These are phyloP conservation scores for Diaporthe sp. DNA, from an alignment of 2,329 filamentous ascomycete species.

Conservation along the genomic window DNA sequence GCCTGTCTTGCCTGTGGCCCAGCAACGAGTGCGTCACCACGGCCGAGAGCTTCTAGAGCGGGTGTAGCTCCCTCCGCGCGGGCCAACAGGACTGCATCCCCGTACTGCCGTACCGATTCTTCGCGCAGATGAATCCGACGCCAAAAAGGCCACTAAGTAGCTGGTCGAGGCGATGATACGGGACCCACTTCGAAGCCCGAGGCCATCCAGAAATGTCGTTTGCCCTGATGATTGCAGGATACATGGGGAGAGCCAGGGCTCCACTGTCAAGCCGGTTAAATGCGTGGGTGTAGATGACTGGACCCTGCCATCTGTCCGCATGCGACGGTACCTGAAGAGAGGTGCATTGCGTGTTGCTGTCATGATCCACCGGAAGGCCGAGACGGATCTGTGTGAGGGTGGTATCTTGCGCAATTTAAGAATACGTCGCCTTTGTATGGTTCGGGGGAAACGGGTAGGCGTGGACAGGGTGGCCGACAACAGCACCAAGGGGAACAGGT, in stretches of 20 bases:
- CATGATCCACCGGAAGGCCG: not conserved
- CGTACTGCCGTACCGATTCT: not conserved
- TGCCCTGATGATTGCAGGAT: not conserved
- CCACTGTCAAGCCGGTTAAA: not conserved
- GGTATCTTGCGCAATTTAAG: not conserved
- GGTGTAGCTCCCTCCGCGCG: not conserved
- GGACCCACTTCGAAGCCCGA: not conserved
- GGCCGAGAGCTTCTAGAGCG: not conserved
- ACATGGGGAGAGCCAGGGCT: not conserved
- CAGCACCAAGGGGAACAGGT: not conserved
- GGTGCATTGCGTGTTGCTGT: too few species aligned
- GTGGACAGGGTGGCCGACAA: not conserved
- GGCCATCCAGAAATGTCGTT: not conserved
- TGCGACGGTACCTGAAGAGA: not conserved
- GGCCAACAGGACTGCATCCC: slow-evolving; percentile 22
- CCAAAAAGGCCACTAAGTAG: not conserved
- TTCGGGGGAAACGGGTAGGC: not conserved
- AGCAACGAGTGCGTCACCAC: not conserved
- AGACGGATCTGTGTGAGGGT: not conserved
- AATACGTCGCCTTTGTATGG: not conserved
- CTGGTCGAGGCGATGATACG: not conserved
- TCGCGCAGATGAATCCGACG: not conserved
- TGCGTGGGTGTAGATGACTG: slow-evolving; percentile 1
- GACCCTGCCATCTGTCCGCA: not conserved
- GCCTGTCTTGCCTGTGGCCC: not conserved